Base-by-base conservation (phyloP, 176 grass and related monocot species). In the Musa troglodytarum region DNA sequence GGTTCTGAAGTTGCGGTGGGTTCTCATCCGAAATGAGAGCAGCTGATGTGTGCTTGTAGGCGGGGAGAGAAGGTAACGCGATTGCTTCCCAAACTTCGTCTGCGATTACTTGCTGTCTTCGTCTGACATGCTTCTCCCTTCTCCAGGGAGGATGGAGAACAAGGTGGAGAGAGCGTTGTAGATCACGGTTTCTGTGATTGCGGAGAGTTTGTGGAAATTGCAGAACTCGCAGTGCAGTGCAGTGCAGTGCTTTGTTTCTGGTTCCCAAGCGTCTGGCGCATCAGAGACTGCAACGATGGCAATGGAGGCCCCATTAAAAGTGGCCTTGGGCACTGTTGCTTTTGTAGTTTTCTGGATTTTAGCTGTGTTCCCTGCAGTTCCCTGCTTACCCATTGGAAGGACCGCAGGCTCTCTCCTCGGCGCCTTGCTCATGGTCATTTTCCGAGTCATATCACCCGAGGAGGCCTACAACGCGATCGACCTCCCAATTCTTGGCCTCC, bases 281-380 rank as follows among this genome's bases (percentile, higher is more conserved):
- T 62, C 15, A 4, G 17, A 62, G 15, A 68, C 49, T 16, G 25
- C 11, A 76, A 69, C 21, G 43, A 87, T 96, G 93, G 90, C 87
- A 8, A 93, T 97, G 87, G 90, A 85, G 73, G 86, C 90, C 23
- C 75, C 74, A 22, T 19, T 86, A n/a, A 93, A 93, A 76, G 80
- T 91, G 4, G 86, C 68, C 0, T 84, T 97, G 6, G 94, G 90
- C 0, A 80, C 72, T 0, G 68, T 84, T 6, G 84, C 94, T 66
- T 97, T 97, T 75, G 94, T 57, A 29, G 59, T 93, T 54, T 97
- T 97, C 80, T 97, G 94, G 94, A 83, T 97, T 43, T 78, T 97
- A 1, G 94, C 94, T 0, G 94, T 97, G 71, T 97, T 97, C 64
- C 94, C 94, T 1, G 90, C 94, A 1, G 94, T 93, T 1, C 94